Evolutionary conservation across 1,284 basidiomycete genomes (phyloP), one percentile per base, ranked within the genome.

Genomic region (Moesziomyces sp.): DNA sequence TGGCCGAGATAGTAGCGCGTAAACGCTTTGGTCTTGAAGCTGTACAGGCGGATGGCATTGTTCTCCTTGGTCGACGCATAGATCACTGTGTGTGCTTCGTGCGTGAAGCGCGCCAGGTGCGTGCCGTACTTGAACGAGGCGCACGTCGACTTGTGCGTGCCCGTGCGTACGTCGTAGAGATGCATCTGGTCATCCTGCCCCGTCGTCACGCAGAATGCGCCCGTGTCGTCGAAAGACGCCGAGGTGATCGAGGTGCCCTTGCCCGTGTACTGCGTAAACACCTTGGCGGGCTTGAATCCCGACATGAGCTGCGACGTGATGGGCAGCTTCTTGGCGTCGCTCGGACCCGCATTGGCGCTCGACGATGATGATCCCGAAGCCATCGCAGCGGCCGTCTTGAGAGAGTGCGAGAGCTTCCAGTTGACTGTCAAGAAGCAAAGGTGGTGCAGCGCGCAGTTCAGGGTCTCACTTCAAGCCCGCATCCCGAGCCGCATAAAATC

Each of bases 71-170:
- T 98, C 1, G 93, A 95, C 1, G 96, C 93, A 81, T 98, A 91
- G 3, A 99, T 85, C 58, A 98, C 91, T 5, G 91, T 89, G 0
- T 90, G 90, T 63, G 89, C 90, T 78, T 92, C 92, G 86, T 99
- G 97, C 0, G 96, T 97, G 82, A 97, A 97, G 3, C 94, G 89
- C 18, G 94, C 93, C 18, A 97, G 89, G 83, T 95, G 92, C 30
- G 94, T 92, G 1, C 97, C 97, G 84, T 99, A 99, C 85, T 99
- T 99, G 84, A 95, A 93, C 0, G 94, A 97, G 77, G 92, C 90
- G 4, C 95, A 85, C 1, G 90, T 91, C 84, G 93, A 93, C 40
- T 89, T 77, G 63, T 89, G 89, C 82, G 92, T 94, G 86, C 95
- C 97, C 76, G 88, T 89, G 87, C 91, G 91, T 80, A 91, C 92